Evolutionary conservation across 202 grass and related monocot genomes (phyloP), one percentile per base, ranked within the genome.

Genomic region (Setaria viridis): DNA sequence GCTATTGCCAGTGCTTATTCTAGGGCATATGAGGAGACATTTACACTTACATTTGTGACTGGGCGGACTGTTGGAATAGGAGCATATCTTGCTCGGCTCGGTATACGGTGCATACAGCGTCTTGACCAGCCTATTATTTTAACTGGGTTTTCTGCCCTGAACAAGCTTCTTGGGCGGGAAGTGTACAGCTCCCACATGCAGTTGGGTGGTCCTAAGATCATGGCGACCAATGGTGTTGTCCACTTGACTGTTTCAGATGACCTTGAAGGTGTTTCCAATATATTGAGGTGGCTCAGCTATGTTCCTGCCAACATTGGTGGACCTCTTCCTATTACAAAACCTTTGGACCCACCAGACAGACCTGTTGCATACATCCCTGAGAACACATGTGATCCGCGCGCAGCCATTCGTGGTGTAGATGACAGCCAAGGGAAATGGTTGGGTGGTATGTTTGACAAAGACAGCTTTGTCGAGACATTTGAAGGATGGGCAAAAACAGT

Each of bases 131-230:
- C 90, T 29, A 95, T 95, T 76, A 93, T 95, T 80, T 77, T 95
- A 70, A 95, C 90, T 25, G 93, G 90, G 4, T 95, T 49, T 77
- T 91, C 93, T 77, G 87, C 93, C 11, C 57, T 95, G 77, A 95
- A 95, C 78, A 95, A 95, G 84, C 93, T 95, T 82, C 93, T 95
- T 33, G 93, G 93, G 9, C 88, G 93, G 62, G 93, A 95, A 85
- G 93, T 95, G 62, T 95, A 95, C 78, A 95, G 93, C 74, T 95
- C 93, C n/a, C 88, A 93, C 20, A 87, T 95, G 93, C 93, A 95
- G 67, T 80, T 95, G 71, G 93, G 93, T 93, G 93, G 93, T 53
- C 93, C 90, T 68, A 95, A 95, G 77, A 95, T 95, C 70, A 95
- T 95, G 93, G 93, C 90, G 0, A 93, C 93, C 30, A 95, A 95